A percentile compares a stretch with the other conserved stretches of the same genome.
Conservation (phyloP, 2,329 filamentous ascomycete species). For the Penicillium sp. region DNA sequence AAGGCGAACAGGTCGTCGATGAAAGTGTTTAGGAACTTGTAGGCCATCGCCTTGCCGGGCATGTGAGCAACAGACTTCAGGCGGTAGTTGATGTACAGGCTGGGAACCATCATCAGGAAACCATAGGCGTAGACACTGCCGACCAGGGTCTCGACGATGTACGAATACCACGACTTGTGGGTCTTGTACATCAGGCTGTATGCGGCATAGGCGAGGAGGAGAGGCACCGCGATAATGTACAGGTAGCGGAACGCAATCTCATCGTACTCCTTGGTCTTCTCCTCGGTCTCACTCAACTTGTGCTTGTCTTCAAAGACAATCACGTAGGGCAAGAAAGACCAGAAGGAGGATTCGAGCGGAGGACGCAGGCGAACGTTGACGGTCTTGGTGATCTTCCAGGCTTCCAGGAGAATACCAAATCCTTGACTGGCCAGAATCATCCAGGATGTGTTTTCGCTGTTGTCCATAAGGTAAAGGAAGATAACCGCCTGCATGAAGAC, state of each 20-base stretch:
- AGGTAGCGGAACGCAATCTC: conserved; percentile 97
- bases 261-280: conserved; percentile 98
- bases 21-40: conserved; percentile 98
- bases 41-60: conserved; percentile 94
- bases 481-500: conserved; percentile 97
- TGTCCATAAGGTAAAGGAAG: conserved; percentile 95
- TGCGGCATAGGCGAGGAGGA: conserved; percentile 84
- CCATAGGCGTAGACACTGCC: conserved; percentile 97
- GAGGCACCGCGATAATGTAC: conserved; percentile 87
- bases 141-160: conserved; percentile 91
- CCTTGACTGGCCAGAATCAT: conserved; percentile 97
- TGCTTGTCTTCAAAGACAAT: conserved; percentile 96
- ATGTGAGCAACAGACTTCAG: conserved; percentile 93
- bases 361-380: conserved; percentile 85
- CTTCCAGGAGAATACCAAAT: conserved; percentile 77
- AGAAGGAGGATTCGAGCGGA: conserved; percentile 68
- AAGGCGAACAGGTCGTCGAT: conserved; percentile 99
- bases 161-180: conserved; percentile 98
- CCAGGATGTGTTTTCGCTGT: conserved; percentile 97
- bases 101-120: conserved; percentile 98
- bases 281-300: conserved; percentile 89
- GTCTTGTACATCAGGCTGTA: conserved; percentile 93
- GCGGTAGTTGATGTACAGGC: conserved; percentile 98
- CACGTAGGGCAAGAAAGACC: conserved; percentile 79
- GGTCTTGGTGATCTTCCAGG: conserved; percentile 96